Evolutionary conservation across 192 early-diverging fungal genomes (phyloP), one percentile per base, ranked within the genome.

Genomic region (Jimgerdemannia lactiflua): DNA sequence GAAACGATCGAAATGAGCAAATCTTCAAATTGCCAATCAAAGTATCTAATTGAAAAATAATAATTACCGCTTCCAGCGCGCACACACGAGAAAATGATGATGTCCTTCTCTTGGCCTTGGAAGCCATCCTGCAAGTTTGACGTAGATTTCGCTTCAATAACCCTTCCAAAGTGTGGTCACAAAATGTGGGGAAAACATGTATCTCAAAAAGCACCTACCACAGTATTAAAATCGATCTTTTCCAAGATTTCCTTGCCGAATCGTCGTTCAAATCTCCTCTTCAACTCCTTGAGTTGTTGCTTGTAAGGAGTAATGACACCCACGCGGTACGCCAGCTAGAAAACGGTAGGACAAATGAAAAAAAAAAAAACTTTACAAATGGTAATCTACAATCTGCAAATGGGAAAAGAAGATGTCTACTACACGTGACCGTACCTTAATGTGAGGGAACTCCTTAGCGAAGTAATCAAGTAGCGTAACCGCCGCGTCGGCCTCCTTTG

Each of bases 91-190:
- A 99, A 93, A 67, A 99, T 95, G 43, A 99, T 95, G 49, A 98
- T 93, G 20, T 98, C 97, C 79, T 98, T 98, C 78, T 98, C 96
- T 81, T 97, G 94, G 4, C 96, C 97, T 83, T 99, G 96, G 77
- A 99, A 99, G 10, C 96, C 96, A 80, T 98, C 96, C 71, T 75
- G 69, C 41, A 75, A 81, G 29, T 29, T 29, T 29, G 29, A 29
- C 29, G 29, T 29, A 29, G 29, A 29, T 29, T 29, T 29, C 29
- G 29, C 29, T 29, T 29, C 29, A 29, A 29, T 29, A 29, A 29
- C 29, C 39, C 29, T 29, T 29, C 29, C 29, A 29, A 29, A 29
- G 29, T 1, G 29, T 29, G 29, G 29, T 29, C 29, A 29, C 29
- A 29, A 29, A 29, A 72, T 71, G 65, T 17, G 9, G 7, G 43